Percentiles rank a stretch among this genome's conserved stretches.
Conservation (phyloP, 2,329 filamentous ascomycete genomes). For the Botrytis hyacinthi region DNA sequence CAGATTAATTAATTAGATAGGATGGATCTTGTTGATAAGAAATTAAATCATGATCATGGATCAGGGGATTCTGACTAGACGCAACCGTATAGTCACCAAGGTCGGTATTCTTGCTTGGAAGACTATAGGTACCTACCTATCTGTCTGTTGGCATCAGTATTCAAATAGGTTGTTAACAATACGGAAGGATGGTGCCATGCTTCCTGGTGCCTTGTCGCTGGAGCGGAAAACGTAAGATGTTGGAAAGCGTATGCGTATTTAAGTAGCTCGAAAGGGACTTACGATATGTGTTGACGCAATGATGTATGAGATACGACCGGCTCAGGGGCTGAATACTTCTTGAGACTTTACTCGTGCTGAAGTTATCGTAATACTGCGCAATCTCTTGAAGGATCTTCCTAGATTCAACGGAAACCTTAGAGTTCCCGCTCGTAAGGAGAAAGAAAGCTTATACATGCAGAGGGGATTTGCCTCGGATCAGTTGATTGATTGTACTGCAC, state of each 20-base stretch:
- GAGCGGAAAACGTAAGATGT: not conserved
- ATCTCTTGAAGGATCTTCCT: not conserved
- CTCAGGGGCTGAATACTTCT: not conserved
- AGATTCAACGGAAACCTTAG: not conserved
- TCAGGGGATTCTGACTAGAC: not conserved
- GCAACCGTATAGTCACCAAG: not conserved
- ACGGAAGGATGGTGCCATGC: not conserved
- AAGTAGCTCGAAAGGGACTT: not conserved
- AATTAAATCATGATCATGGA: conserved; percentile 4
- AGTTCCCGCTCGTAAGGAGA: not conserved
- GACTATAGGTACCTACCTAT: not conserved
- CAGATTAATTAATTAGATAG: not conserved
- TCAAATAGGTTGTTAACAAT: not conserved
- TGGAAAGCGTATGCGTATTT: not conserved
- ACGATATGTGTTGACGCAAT: not conserved
- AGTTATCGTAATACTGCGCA: not conserved
- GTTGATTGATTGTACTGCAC: not conserved
- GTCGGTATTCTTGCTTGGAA: not conserved
- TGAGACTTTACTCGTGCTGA: not conserved
- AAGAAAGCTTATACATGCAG: not conserved
- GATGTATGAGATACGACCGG: not conserved
- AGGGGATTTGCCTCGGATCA: not conserved
- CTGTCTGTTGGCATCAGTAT: not conserved
- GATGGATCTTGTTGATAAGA: not conserved
- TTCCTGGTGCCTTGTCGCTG: not conserved